Evolutionary conservation across 495 filamentous ascomycete species (phyloP).

Genomic region (Penicillium paradoxum): DNA sequence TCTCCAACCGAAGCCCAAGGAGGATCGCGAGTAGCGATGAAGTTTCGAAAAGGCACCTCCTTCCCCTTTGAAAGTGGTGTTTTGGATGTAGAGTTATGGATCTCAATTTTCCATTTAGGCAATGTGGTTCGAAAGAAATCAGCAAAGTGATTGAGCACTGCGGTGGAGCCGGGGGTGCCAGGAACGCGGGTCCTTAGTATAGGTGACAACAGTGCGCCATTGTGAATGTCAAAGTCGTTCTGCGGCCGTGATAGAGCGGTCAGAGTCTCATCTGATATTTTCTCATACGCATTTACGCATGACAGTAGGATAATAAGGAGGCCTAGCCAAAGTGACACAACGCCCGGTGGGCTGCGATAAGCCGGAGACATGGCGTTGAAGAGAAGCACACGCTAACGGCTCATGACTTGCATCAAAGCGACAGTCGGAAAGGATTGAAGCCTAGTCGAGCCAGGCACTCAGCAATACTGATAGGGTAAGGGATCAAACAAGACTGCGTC

Average conservation of each 20-base stretch:
- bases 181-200: slow-evolving; percentile 89
- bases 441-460: neutral
- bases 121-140: slow-evolving; percentile 71
- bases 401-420: slow-evolving; percentile 10
- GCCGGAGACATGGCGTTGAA: slow-evolving; percentile 27
- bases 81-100: slow-evolving; percentile 79
- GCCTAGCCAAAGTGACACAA: slow-evolving; percentile 28
- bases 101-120: slow-evolving; percentile 71
- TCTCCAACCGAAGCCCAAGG: slow-evolving; percentile 71
- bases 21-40: slow-evolving; percentile 85
- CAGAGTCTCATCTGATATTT: slow-evolving; percentile 68
- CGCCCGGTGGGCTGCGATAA: slow-evolving; percentile 23
- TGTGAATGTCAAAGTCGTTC: slow-evolving; percentile 74
- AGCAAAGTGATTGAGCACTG: slow-evolving; percentile 75
- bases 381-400: slow-evolving; percentile 3
- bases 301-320: slow-evolving; percentile 23
- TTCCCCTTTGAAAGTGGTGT: slow-evolving; percentile 68
- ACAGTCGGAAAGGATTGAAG: neutral
- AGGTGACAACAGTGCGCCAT: slow-evolving; percentile 72
- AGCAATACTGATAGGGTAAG: neutral
- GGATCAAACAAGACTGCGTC: neutral
- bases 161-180: slow-evolving; percentile 70
- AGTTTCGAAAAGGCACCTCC: slow-evolving; percentile 76
- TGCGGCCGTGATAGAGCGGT: slow-evolving; percentile 60
- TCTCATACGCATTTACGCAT: slow-evolving; percentile 56